Base-by-base conservation (phyloP, 2,329 filamentous ascomycete genomes). In the Botrytis pseudocinerea region DNA sequence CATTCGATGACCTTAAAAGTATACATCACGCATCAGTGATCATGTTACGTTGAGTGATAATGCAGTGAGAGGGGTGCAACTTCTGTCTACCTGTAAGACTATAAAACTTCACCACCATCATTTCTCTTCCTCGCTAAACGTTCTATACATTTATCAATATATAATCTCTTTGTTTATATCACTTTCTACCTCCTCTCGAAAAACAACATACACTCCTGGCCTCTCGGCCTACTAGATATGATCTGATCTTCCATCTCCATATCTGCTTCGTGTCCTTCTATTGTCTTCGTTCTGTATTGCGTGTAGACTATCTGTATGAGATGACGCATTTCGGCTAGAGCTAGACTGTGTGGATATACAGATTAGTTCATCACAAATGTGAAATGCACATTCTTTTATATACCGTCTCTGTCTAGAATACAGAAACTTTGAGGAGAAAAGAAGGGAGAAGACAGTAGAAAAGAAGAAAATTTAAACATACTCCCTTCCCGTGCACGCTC, bases 231-330 rank as follows among this genome's bases (percentile, higher is more conserved):
- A 44, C 71, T 73, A 28, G 42, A 44, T 72, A 92, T 91, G 46
- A 92, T 83, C 79, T 92, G 90, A 78, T 92, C 90, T 35, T 88
- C 86, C 84, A 92, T 88, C 48, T 84, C 83, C 91, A 92, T 92
- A 38, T 85, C 85, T 44, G 84, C 85, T 9, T 81, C 82, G 76
- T 84, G 87, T 85, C 91, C 88, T 0, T 87, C 85, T 12, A 85
- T 80, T 44, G 83, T 75, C 1, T 75, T 79, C 0, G 90, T 92
- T 40, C 81, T 83, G 73, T 87, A 92, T 22, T 81, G 82, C 4
- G 86, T 86, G 80, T 92, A 93, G 1, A 92, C 84, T 70, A 88
- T 88, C n/a, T 84, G 83, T 18, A 92, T 83, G 35, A 92, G 79
- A 1, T 85, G 86, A 81, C 91, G 92, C 90, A 93, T 92, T 81